Evolutionary conservation across 2,329 filamentous ascomycete genomes (phyloP), one percentile per base, ranked within the genome.

Genomic region (Sclerotiophoma versabilis): DNA sequence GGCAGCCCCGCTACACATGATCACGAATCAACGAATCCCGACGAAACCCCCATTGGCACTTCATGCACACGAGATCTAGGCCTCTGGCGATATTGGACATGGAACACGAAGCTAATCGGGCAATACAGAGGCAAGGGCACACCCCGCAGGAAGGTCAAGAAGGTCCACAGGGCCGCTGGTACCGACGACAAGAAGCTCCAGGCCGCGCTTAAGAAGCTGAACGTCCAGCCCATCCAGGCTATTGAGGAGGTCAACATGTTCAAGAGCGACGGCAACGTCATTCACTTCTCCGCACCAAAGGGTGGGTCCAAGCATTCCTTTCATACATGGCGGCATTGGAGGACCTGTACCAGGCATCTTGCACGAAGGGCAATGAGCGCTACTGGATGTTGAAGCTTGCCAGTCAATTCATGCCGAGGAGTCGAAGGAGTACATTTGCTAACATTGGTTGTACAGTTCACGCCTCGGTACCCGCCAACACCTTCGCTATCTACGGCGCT

Each of bases 181-280:
- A 92, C 91, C 80, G 95, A 99, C 79, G 95, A 99, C 89, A 98
- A 97, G 91, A 99, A 99, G 88, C 91, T 99, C 65, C 95, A 99
- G 84, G 87, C 89, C 60, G 84, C 92, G 61, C 86, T 99, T 68
- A 99, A 99, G 91, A 99, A 99, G 90, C 88, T 99, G 80, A 98
- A 98, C 82, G 93, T 96, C 57, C 95, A 99, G 87, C 95, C 95
- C 74, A 98, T 99, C 81, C 93, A 96, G 84, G 92, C 91, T 67
- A 99, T 99, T 74, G 95, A 99, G 88, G 95, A 99, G 85, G 95
- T 99, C 79, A 99, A 99, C 89, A 99, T 99, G 95, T 99, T 99
- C 89, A 99, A 99, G 90, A 90, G 91, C 77, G 95, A 99, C 78
- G 95, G 95, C 80, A 99, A 99, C 80, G 95, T 99, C 80, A 98